A percentile compares a stretch with the other conserved stretches of the same genome.
Conservation (phyloP, 1,139 yeast genomes). For the Blastobotrys aristatus region DNA sequence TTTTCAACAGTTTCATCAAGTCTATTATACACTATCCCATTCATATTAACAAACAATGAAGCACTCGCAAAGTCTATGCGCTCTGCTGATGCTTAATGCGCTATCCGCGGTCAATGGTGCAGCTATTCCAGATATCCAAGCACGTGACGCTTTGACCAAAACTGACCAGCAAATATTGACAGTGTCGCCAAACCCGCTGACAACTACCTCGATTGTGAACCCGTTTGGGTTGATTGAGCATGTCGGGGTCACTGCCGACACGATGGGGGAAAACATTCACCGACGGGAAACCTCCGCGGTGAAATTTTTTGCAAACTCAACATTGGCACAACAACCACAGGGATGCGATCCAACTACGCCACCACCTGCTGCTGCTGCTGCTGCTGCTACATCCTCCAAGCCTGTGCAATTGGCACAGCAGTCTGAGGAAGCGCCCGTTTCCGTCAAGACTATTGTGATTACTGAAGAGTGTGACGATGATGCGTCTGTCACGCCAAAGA, state of each 20-base stretch:
- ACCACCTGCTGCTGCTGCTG: conserved; percentile 3
- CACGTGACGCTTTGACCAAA: neutral
- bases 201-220: neutral
- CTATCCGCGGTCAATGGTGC: neutral
- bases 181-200: neutral
- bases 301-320: conserved; percentile 9
- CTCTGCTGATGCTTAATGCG: neutral
- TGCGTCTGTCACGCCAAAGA: neutral
- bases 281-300: neutral
- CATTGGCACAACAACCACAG: conserved; percentile 11
- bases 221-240: conserved; percentile 1
- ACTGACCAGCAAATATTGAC: neutral
- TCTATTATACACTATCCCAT: no score
- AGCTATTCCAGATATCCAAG: neutral
- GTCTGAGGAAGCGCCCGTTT: neutral
- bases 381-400: neutral
- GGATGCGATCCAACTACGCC: neutral
- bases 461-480: no score
- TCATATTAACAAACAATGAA: neutral
- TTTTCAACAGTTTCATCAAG: no score
- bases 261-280: neutral
- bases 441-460: no score
- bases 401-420: neutral
- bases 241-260: neutral
- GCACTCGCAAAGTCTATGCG: neutral